Conservation (phyloP, 1,139 yeast species). For the Hyphopichia burtonii region DNA sequence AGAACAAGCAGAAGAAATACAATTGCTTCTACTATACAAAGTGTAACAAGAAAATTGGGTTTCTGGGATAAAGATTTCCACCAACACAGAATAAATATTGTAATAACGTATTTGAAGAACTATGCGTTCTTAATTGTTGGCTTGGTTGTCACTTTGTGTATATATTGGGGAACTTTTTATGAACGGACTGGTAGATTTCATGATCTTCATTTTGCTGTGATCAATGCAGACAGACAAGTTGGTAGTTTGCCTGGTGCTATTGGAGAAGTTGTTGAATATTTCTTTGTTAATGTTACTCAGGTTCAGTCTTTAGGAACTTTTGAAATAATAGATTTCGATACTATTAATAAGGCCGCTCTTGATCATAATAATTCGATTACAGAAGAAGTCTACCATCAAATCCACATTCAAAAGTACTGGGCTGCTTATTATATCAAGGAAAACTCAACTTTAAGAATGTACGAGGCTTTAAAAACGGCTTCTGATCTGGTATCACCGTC, state of each 20-base stretch:
- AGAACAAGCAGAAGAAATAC: conserved; percentile 15
- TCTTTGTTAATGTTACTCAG: conserved; percentile 22
- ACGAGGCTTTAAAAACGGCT: conserved; percentile 14
- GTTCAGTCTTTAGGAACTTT: conserved; percentile 22
- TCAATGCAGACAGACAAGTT: conserved; percentile 24
- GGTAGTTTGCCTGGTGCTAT: conserved; percentile 24
- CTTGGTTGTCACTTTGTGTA: conserved; percentile 22
- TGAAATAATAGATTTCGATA: conserved; percentile 20
- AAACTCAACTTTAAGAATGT: conserved; percentile 26
- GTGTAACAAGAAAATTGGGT: conserved; percentile 17
- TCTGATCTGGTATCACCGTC: conserved; percentile 16
- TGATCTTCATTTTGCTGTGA: conserved; percentile 23
- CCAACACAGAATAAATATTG: conserved; percentile 18
- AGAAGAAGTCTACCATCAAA: conserved; percentile 26
- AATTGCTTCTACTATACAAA: conserved; percentile 18
- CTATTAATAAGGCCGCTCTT: conserved; percentile 17
- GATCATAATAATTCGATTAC: conserved; percentile 18
- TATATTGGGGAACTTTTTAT: conserved; percentile 35
- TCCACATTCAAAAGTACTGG: conserved; percentile 35
- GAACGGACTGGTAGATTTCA: conserved; percentile 18
- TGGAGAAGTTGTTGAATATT: conserved; percentile 21
- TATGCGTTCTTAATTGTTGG: conserved; percentile 24
- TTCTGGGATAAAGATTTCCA: conserved; percentile 31
- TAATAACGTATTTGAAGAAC: conserved; percentile 18
- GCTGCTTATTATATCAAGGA: conserved; percentile 26